phyloP scores from a whole-genome alignment of 2,329 filamentous ascomycete genomes.

The Zasmidium citrigriseum region DNA sequence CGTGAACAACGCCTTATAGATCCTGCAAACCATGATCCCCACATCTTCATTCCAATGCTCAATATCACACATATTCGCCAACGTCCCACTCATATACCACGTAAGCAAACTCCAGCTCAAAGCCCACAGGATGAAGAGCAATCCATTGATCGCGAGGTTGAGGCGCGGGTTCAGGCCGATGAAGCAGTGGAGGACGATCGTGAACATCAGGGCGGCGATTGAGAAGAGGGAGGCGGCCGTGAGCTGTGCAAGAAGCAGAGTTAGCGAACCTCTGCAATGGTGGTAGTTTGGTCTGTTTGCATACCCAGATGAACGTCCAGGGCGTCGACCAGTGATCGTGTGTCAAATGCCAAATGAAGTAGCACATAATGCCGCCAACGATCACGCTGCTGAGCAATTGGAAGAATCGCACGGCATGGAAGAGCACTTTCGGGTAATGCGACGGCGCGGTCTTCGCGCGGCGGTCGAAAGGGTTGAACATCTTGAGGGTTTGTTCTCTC shows the following conservation, averaged over 20 bases:
- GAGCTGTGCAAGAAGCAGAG: slow-evolving; percentile 44
- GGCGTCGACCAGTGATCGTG: slow-evolving; percentile 55
- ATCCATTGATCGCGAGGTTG: slow-evolving; percentile 52
- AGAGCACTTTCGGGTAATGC: slow-evolving; percentile 45
- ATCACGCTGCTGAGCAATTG: slow-evolving; percentile 50
- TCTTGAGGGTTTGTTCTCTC: slow-evolving; percentile 4
- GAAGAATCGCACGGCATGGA: slow-evolving; percentile 43
- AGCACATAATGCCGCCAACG: slow-evolving; percentile 56
- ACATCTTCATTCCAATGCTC: slow-evolving; percentile 55
- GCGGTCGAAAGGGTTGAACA: slow-evolving; percentile 28
- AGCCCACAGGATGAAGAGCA: slow-evolving; percentile 54
- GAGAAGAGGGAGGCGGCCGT: slow-evolving; percentile 54
- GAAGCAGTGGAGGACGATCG: slow-evolving; percentile 53
- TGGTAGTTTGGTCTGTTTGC: slow-evolving; percentile 19
- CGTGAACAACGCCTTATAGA: slow-evolving; percentile 62
- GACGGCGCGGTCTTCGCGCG: slow-evolving; percentile 42
- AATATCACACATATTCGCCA: slow-evolving; percentile 47
- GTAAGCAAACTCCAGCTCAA: slow-evolving; percentile 54
- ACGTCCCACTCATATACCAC: slow-evolving; percentile 56
- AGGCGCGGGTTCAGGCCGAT: slow-evolving; percentile 54
- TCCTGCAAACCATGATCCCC: slow-evolving; percentile 58
- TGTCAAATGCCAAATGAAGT: slow-evolving; percentile 57
- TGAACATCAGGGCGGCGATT: slow-evolving; percentile 49
- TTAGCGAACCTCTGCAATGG: neutral
- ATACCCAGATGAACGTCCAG: slow-evolving; percentile 62